Base-by-base conservation (phyloP, 164 flowering plant species). In the Aristolochia contorta region DNA sequence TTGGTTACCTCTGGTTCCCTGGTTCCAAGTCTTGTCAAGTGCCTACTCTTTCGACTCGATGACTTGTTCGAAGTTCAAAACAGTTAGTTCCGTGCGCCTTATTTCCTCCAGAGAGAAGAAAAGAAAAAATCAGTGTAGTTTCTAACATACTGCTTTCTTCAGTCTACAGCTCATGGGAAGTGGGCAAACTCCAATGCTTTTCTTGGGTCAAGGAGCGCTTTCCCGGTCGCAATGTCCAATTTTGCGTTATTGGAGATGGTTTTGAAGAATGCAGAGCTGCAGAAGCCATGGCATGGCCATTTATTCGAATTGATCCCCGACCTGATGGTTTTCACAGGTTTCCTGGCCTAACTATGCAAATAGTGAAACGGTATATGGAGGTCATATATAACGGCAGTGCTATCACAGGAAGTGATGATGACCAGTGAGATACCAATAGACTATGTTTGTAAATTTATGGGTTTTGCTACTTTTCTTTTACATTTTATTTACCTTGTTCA, bases 111-210 rank as follows among this genome's bases (percentile, higher is more conserved):
- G 13, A 43, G 24, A 2, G 1, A 24, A 6, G 0, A 19, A 58
- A 21, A 16, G 25, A 43, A n/a, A n/a, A 27, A 27, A 27, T 27
- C 30, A 27, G 5, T 27, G 2, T 18, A 57, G 57, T 47, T 48
- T 50, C 32, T 47, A 16, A 51, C 16, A 12, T n/a, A 6, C n/a
- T 66, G 23, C 58, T 61, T 55, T 55, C 37, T 61, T 49, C 84
- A 93, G 99, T 93, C 27, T 93, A 90, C 77, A 90, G 99, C 77
- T 87, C 99, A 48, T 81, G 86, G 87, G 97, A 93, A 32, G 89
- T 84, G 30, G 97, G 96, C 45, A 93, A 93, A 71, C 77, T 70
- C 55, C 79, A 79, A 59, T 93, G 97, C 69, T 93, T 93, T 70
- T 66, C 79, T 47, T 82, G 80, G 94, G 82, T 90, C 74, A 82